Evolutionary conservation across 805 yeast species (phyloP), one percentile per base, ranked within the genome.

Genomic region (Metschnikowia sp.): DNA sequence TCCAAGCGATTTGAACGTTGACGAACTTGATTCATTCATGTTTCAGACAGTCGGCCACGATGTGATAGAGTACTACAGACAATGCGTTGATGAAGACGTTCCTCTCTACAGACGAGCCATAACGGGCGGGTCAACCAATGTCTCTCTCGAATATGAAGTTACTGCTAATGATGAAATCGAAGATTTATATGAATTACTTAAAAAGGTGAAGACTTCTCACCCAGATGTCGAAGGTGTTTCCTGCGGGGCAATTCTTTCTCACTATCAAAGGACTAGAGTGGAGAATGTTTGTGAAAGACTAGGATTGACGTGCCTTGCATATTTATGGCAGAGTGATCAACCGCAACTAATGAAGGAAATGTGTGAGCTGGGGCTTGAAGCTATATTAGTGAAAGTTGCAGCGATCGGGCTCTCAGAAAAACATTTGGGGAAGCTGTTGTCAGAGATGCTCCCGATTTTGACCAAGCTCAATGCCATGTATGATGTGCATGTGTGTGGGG

Each of bases 31-130:
- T 63, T 88, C 96, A 45, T 92, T 85, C 61, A 94, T 94, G 99
- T 94, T 88, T 65, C 99, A 94, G 66, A 94, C 99, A 0, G 98
- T 94, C 8, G 99, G 99, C 0, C 94, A 87, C 64, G 88, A 86
- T 52, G 79, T 86, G 3, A 74, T 94, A 2, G 75, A 78, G 0
- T 65, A 70, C 44, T 88, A 91, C 59, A 69, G 78, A 3, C 75
- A 83, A 50, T 87, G 96, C 58, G 69, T 87, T 36, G 91, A 82
- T 8, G 46, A 37, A 8, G 38, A 33, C 7, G 81, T 86, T 1
- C 98, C 99, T 0, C 67, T 94, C 62, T 89, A 84, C 59, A 69
- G 96, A 42, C 80, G 77, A 6, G 72, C 74, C 11, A 88, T 92
- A 32, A 57, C 54, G 0, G 94, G 95, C 0, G 60, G 66, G 0